Evolutionary conservation across 768 basidiomycete species (phyloP), one percentile per base, ranked within the genome.

Genomic region (Rossbeevera mucosa): DNA sequence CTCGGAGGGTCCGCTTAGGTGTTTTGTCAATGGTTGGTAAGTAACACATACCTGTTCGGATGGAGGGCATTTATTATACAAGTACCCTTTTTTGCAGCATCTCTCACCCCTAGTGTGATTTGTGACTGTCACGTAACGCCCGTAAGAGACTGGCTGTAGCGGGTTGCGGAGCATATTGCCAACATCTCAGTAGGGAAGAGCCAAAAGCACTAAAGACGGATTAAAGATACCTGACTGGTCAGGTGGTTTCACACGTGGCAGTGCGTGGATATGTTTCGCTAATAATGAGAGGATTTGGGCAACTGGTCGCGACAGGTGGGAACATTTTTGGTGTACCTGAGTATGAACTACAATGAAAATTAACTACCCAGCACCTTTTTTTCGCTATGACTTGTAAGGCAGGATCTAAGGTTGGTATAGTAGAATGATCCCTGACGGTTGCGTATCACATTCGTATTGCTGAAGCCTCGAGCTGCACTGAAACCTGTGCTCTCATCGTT

Each of bases 41-140:
- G 71, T 50, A 24, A 36, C 2, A 1, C 2, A n/a, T 25, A 11
- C 14, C 25, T 53, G 69, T 66, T 88, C 31, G 89, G 88, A 7
- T 90, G 87, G 87, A 72, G 87, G 80, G 88, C 88, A 1, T 91
- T 91, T 69, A 72, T 90, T 0, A 68, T 85, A 33, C 88, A 91
- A 60, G 64, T 85, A 20, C 88, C 88, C 22, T 57, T 89, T 38
- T 90, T 86, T 62, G 55, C 74, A 5, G 7, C 83, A 18, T 84
- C 88, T 0, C 78, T 86, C 51, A 14, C 72, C n/a, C 62, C 4
- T 68, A 76, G 13, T 72, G 74, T 54, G 82, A 84, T 57, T 60
- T 89, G 36, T 73, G 67, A 58, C 91, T n/a, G n/a, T n/a, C n/a
- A 91, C 66, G 78, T 81, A 16, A 88, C 83, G 0, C 81, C 83